Conservation (phyloP, 345 rosid species). For the Pistacia vera region DNA sequence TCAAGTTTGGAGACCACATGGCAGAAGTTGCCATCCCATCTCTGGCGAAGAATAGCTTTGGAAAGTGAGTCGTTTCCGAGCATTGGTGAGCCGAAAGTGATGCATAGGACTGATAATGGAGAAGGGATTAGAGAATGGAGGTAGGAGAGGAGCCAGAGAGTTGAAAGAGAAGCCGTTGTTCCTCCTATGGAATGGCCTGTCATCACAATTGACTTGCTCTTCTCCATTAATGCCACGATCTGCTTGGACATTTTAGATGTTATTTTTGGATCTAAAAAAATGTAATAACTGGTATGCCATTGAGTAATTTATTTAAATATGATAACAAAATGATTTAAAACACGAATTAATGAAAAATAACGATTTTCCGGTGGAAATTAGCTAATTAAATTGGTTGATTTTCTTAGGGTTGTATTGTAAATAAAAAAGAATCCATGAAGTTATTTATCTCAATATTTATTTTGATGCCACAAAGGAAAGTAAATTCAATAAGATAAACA, state of each 20-base stretch:
- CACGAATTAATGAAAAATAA: too few relatives aligned
- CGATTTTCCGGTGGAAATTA: too few relatives aligned
- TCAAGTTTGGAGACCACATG: slow-evolving; percentile 66
- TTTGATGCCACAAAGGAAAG: too few relatives aligned
- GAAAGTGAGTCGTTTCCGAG: slow-evolving; percentile 69
- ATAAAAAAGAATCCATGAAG: too few relatives aligned
- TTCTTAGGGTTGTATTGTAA: too few relatives aligned
- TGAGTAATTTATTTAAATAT: too few relatives aligned
- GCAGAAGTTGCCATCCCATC: slow-evolving; percentile 73
- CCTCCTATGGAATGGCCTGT: slow-evolving; percentile 90
- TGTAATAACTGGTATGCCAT: too few relatives aligned
- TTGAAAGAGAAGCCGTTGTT: slow-evolving; percentile 67
- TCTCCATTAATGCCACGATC: slow-evolving; percentile 36
- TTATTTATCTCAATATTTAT: too few relatives aligned
- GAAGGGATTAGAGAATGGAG: slow-evolving; percentile 27
- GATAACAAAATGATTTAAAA: too few relatives aligned
- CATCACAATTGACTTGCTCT: slow-evolving; percentile 53
- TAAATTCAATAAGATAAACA: too few relatives aligned
- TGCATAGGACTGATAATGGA: slow-evolving; percentile 47
- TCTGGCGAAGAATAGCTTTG: slow-evolving; percentile 50
- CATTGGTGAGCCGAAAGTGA: slow-evolving; percentile 84
- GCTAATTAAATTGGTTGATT: too few relatives aligned
- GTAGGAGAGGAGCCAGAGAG: slow-evolving; percentile 76
- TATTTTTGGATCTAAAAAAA: too few relatives aligned
- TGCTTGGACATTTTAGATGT: slow-evolving; percentile 19